These are phyloP conservation scores for Handroanthus guayacan DNA, from an alignment of 257 asterid species.

Conservation along the genomic window DNA sequence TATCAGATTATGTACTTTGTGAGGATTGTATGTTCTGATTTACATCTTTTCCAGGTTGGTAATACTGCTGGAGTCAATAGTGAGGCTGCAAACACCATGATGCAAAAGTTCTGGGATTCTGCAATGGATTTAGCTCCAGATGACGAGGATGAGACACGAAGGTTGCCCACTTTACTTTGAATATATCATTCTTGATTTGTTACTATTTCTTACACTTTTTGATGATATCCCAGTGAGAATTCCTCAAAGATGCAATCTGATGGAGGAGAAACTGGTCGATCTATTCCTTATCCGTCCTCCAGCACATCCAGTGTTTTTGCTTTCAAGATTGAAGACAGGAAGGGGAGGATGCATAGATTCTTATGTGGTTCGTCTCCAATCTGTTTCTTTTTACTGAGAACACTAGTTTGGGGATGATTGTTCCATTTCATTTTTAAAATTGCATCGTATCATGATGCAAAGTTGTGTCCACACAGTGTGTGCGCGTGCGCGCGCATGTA, in stretches of 20 bases:
- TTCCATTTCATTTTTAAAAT: conserved; percentile 21
- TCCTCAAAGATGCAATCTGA: conserved; percentile 85
- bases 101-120: conserved; percentile 99
- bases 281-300: conserved; percentile 64
- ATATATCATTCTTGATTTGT: conserved; percentile 14
- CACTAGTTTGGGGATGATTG: neutral
- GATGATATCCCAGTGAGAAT: conserved; percentile 62
- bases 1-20: conserved; percentile 6
- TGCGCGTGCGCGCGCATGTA: neutral
- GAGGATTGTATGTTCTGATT: conserved; percentile 24
- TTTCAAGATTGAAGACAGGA: conserved; percentile 89
- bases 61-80: conserved; percentile 66
- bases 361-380: conserved; percentile 62
- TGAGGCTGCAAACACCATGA: conserved; percentile 80
- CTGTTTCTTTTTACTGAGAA: conserved; percentile 1
- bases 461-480: neutral
- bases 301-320: conserved; percentile 62
- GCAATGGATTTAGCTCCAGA: conserved; percentile 89
- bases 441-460: neutral
- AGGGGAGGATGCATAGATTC: conserved; percentile 94
- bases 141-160: conserved; percentile 78
- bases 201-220: conserved; percentile 41
- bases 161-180: conserved; percentile 51
- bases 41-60: conserved; percentile 69
- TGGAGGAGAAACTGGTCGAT: conserved; percentile 72